These are phyloP conservation scores for Bipolaris gigantea DNA, from an alignment of 2,329 filamentous ascomycete genomes.

Conservation along the genomic window DNA sequence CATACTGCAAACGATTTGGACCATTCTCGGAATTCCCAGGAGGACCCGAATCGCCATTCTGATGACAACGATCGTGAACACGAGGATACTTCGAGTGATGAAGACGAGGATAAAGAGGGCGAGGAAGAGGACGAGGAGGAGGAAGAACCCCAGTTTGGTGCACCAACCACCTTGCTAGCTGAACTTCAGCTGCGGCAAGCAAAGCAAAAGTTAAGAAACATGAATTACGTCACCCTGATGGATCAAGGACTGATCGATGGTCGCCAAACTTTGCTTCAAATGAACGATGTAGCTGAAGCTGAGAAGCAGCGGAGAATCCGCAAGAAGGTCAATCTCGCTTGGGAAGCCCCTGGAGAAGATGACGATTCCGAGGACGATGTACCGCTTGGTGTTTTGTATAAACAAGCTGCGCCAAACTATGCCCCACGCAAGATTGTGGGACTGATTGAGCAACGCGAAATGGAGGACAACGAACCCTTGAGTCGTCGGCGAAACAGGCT, in stretches of 20 bases:
- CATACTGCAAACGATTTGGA: constrained; percentile 16
- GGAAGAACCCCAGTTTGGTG: constrained; percentile 60
- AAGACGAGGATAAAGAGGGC: constrained; percentile 48
- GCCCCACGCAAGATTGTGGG: constrained; percentile 67
- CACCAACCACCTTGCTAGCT: constrained; percentile 86
- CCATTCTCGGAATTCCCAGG: constrained; percentile 39
- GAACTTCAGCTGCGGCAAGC: constrained; percentile 90
- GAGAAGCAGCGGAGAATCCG: constrained; percentile 74
- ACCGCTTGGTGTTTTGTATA: constrained; percentile 78
- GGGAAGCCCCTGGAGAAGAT: constrained; percentile 67
- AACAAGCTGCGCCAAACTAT: constrained; percentile 50
- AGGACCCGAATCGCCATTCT: constrained; percentile 25
- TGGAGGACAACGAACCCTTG: constrained; percentile 91
- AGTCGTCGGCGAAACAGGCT: constrained; percentile 75
- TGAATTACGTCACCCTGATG: constrained; percentile 63
- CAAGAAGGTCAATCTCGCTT: constrained; percentile 82
- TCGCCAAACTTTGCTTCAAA: constrained; percentile 83
- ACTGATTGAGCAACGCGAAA: constrained; percentile 75
- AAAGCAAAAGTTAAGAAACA: constrained; percentile 78
- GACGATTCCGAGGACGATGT: constrained; percentile 72
- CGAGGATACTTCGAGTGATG: constrained; percentile 26
- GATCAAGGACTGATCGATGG: constrained; percentile 68
- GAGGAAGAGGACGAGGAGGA: constrained; percentile 50
- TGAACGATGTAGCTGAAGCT: constrained; percentile 86
- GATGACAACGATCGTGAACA: constrained; percentile 46